A percentile compares a stretch with the other conserved stretches of the same genome.
These are phyloP conservation scores for Cladobotryum mycophilum DNA, from an alignment of 2,329 filamentous ascomycete genomes.

Conservation along the genomic window DNA sequence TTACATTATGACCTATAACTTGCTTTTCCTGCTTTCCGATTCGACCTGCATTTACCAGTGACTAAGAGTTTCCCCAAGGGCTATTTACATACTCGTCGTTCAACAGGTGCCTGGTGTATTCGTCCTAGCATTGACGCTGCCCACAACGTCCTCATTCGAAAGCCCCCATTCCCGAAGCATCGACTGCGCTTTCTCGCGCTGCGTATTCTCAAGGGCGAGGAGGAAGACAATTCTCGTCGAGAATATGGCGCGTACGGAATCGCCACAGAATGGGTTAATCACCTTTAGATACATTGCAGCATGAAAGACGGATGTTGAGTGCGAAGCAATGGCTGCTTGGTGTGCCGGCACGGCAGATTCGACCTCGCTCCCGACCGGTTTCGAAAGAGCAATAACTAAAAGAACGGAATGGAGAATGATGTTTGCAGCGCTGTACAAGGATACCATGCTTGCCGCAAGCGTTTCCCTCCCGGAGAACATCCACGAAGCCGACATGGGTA, in stretches of 20 bases:
- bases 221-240: not conserved
- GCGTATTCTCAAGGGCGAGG: constrained; percentile 5
- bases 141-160: not conserved
- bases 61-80: no score
- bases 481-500: constrained; percentile 1
- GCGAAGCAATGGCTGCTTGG: not conserved
- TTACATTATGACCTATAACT: no score
- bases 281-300: not conserved
- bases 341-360: not conserved
- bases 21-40: no score
- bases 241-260: not conserved
- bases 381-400: constrained; percentile 2
- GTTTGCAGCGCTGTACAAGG: constrained; percentile 1
- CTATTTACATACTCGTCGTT: no score
- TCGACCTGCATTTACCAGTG: no score
- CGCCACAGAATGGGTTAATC: constrained; percentile 8
- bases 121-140: not conserved
- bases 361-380: not conserved
- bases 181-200: constrained; percentile 1
- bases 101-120: not conserved
- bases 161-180: not conserved
- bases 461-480: constrained; percentile 4
- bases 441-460: constrained; percentile 3
- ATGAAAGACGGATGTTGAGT: constrained; percentile 1
- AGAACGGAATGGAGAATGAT: constrained; percentile 5